Conservation (phyloP, 106 monocot species). For the Apostasia ramifera region DNA sequence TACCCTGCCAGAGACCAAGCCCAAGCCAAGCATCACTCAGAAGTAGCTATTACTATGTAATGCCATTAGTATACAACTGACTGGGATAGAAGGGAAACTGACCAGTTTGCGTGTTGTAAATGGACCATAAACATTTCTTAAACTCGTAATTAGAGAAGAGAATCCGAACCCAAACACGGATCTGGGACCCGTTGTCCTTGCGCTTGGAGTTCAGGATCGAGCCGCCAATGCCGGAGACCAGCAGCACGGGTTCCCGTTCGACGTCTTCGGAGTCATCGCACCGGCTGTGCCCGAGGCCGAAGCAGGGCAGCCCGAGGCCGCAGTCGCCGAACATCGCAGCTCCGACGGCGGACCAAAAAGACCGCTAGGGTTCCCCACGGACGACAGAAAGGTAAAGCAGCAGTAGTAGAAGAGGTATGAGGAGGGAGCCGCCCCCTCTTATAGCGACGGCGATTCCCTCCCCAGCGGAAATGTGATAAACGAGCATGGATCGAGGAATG, state of each 20-base stretch:
- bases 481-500: background rate
- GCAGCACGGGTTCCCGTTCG: constrained; percentile 59
- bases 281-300: constrained; percentile 10
- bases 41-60: background rate
- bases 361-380: background rate
- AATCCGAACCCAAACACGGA: constrained; percentile 77
- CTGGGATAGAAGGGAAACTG: background rate
- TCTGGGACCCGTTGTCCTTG: constrained; percentile 31
- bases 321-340: constrained; percentile 30
- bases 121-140: constrained; percentile 70
- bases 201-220: constrained; percentile 70
- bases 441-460: background rate
- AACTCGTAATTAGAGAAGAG: constrained; percentile 69
- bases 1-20: constrained; percentile 40
- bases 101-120: constrained; percentile 68
- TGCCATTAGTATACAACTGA: too few species aligned
- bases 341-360: background rate
- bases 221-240: constrained; percentile 81
- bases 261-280: constrained; percentile 6
- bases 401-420: background rate
- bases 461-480: background rate
- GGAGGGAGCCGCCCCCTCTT: background rate
- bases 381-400: background rate
- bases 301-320: constrained; percentile 15
- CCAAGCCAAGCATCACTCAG: background rate